Conservation (phyloP, 257 asterid genomes). For the Nicotiana paniculata region DNA sequence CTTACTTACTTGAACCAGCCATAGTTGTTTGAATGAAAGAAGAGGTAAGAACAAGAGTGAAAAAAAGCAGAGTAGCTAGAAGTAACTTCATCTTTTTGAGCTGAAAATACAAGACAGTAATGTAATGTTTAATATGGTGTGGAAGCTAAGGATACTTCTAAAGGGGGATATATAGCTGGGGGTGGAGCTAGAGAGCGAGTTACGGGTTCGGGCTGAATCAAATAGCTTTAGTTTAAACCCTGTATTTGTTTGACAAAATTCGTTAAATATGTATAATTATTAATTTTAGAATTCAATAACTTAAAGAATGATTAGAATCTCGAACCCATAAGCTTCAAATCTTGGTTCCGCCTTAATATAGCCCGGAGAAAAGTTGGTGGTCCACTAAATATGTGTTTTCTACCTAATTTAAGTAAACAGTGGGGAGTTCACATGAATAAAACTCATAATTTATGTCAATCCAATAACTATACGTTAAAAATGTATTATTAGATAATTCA, state of each 20-base stretch:
- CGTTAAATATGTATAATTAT: too few species aligned
- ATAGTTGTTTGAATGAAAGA: constrained; percentile 28
- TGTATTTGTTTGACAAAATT: too few species aligned
- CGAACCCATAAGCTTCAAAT: too few species aligned
- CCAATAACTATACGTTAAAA: too few species aligned
- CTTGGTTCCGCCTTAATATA: not conserved
- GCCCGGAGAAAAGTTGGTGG: not conserved
- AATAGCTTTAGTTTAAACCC: too few species aligned
- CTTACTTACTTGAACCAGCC: constrained; percentile 35
- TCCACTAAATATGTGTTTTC: not conserved
- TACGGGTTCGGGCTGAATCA: too few species aligned
- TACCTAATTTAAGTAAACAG: not conserved
- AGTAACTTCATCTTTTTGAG: constrained; percentile 22
- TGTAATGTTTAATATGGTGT: not conserved
- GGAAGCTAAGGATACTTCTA: not conserved
- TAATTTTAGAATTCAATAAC: too few species aligned
- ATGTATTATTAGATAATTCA: too few species aligned
- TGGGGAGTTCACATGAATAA: too few species aligned
- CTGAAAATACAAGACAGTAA: not conserved
- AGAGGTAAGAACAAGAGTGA: constrained; percentile 32
- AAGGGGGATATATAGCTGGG: not conserved
- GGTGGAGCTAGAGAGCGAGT: too few species aligned
- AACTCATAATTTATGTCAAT: too few species aligned
- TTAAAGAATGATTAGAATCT: too few species aligned
- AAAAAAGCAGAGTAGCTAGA: constrained; percentile 19